Base-by-base conservation (phyloP, 139 green algal species). In the Volvox africanus region DNA sequence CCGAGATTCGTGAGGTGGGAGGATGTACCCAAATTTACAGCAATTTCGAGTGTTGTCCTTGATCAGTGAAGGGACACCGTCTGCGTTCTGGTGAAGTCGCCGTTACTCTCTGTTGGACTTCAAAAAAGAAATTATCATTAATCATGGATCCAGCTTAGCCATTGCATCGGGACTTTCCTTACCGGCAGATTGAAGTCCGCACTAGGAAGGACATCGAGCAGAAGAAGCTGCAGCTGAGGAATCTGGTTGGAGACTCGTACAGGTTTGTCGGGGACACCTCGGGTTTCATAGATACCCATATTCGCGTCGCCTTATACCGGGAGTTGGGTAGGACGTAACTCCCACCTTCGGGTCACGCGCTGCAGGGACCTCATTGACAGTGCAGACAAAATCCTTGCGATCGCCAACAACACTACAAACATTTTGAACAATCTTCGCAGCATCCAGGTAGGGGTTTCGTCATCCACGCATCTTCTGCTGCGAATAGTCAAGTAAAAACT, bases 331-430 rank as follows among this genome's bases (percentile, higher is more conserved):
- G 44, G 44, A 55, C 44, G 5, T 55, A 55, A 55, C 44, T 55
- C 44, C n/a, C 44, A 55, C 44, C 44, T 73, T 28, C 65, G 65
- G 65, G 65, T 73, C 24, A 73, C 24, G 24, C 65, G 11, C 65
- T 93, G 91, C 93, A 98, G 97, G 82, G 97, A 99, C 82, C 93
- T 99, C 24, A 99, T 99, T 69, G 96, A 97, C 68, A 98, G 95
- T 65, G 96, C 98, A 0, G 98, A 99, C 94, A 98, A 95, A 36
- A 98, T 99, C 26, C 84, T 98, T 0, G 89, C 91, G 18, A 99
- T 99, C 71, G 81, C 95, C 1, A 93, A 91, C 18, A 96, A 95
- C 50, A 97, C 94, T 36, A 88, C 95, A 21, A 80, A 78, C 33
- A 94, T 98, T 20, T 80, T 97, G 28, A 71, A 73, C 32, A 96